These are phyloP conservation scores for Hypoxylon rubiginosum DNA, from an alignment of 2,329 filamentous ascomycete genomes.

Conservation along the genomic window DNA sequence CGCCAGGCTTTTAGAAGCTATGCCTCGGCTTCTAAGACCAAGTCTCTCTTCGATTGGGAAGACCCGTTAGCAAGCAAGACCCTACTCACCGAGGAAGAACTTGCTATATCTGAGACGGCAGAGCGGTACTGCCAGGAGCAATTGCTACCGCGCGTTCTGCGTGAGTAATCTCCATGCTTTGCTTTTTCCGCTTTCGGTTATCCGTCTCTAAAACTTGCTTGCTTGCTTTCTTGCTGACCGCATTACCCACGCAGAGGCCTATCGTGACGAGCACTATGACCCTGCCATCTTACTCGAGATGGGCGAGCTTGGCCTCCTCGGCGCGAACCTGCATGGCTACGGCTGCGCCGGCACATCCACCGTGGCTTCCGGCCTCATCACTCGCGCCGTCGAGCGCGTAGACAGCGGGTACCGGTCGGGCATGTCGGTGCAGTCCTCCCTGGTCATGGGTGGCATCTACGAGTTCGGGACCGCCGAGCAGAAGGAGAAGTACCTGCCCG, in stretches of 20 bases:
- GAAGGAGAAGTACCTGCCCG: conserved; percentile 85
- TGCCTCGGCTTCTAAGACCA: conserved; percentile 48
- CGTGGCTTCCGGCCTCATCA: conserved; percentile 90
- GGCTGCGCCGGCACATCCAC: conserved; percentile 89
- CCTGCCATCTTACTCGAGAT: conserved; percentile 88
- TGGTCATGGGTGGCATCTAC: conserved; percentile 94
- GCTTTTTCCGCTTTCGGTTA: neutral
- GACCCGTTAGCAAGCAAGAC: conserved; percentile 84
- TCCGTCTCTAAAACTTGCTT: neutral
- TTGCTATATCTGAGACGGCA: conserved; percentile 90
- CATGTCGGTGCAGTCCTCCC: conserved; percentile 92
- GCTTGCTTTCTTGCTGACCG: conserved; percentile 39
- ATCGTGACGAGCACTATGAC: conserved; percentile 89
- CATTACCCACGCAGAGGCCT: conserved; percentile 49
- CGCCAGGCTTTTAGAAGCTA: conserved; percentile 44
- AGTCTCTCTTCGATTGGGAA: conserved; percentile 84
- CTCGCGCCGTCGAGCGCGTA: conserved; percentile 88
- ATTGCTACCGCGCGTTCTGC: conserved; percentile 85
- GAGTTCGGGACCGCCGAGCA: conserved; percentile 89
- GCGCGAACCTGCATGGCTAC: conserved; percentile 88
- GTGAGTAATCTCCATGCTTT: conserved; percentile 71
- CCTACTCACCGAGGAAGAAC: conserved; percentile 89
- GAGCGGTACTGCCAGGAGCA: conserved; percentile 95
- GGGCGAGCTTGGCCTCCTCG: conserved; percentile 90
- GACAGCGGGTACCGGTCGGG: conserved; percentile 93